Percentiles rank a stretch among this genome's conserved stretches.
phyloP scores from a whole-genome alignment of 2,329 filamentous ascomycete genomes.

The Thielaviopsis populi region DNA sequence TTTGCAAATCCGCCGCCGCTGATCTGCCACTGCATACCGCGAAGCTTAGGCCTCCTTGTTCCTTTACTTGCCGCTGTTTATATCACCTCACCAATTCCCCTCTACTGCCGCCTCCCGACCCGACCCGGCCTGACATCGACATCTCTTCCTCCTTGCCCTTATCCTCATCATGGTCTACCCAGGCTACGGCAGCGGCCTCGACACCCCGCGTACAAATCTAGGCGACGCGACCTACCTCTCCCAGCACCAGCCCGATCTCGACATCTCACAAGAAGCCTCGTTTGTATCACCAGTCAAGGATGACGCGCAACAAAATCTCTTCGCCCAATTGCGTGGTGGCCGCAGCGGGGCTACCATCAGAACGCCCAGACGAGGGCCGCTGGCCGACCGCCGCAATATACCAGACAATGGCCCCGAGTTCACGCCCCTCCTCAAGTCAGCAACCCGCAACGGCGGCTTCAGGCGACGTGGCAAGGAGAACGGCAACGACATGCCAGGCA shows the following conservation, averaged over 20 bases:
- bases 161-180: conserved; percentile 43
- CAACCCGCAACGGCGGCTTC: conserved; percentile 56
- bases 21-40: too few relatives aligned
- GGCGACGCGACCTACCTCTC: conserved; percentile 72
- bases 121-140: not conserved
- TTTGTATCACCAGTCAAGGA: conserved; percentile 65
- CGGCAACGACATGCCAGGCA: conserved; percentile 42
- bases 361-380: conserved; percentile 56
- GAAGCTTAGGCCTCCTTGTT: too few relatives aligned
- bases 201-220: conserved; percentile 72
- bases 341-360: conserved; percentile 29
- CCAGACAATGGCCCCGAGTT: conserved; percentile 64
- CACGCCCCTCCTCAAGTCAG: conserved; percentile 78
- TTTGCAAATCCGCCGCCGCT: too few relatives aligned
- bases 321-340: conserved; percentile 57
- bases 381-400: conserved; percentile 58
- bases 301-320: conserved; percentile 48
- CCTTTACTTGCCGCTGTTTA: too few relatives aligned
- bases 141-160: not conserved
- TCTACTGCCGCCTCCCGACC: not conserved
- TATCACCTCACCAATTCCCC: too few relatives aligned
- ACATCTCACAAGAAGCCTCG: conserved; percentile 75
- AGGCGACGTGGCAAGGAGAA: conserved; percentile 47
- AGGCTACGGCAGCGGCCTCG: conserved; percentile 49
- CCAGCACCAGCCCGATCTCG: conserved; percentile 52